phyloP scores from a whole-genome alignment of 331 rosid species.

The Rosa hybrid region DNA sequence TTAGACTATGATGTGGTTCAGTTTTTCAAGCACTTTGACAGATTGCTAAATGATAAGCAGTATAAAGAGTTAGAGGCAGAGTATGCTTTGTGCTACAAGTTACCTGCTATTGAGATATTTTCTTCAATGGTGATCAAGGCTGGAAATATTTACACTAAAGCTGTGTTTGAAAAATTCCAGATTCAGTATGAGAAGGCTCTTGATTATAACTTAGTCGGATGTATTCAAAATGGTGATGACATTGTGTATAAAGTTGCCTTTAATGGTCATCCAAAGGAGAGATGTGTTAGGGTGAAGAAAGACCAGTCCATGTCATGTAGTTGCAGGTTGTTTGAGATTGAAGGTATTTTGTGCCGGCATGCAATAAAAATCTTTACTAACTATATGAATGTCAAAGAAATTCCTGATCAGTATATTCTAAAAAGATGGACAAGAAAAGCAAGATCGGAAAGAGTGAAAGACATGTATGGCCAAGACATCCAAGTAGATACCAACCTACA shows the following conservation, averaged over 20 bases:
- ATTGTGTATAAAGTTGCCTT: not conserved
- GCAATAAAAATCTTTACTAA: not conserved
- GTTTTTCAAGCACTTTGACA: not conserved
- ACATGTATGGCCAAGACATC: not conserved
- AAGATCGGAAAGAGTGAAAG: not conserved
- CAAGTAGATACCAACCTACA: not conserved
- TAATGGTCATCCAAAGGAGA: not conserved
- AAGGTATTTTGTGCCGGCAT: not conserved
- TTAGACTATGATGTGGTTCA: not conserved
- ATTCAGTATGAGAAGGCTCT: not conserved
- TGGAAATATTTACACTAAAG: not conserved
- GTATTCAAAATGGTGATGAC: not conserved
- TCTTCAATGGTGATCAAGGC: not conserved
- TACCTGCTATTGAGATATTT: not conserved
- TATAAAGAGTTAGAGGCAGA: not conserved
- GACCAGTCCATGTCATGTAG: not conserved
- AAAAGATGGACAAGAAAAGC: not conserved
- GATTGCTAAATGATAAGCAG: not conserved
- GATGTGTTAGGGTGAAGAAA: not conserved
- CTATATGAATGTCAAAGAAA: not conserved
- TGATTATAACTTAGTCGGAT: not conserved
- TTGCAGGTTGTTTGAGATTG: not conserved
- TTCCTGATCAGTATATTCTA: not conserved
- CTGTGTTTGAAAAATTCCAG: not conserved
- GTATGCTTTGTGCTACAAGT: not conserved